These are phyloP conservation scores for Pseudogymnoascus sp. DNA, from an alignment of 2,329 filamentous ascomycete genomes.

Conservation along the genomic window DNA sequence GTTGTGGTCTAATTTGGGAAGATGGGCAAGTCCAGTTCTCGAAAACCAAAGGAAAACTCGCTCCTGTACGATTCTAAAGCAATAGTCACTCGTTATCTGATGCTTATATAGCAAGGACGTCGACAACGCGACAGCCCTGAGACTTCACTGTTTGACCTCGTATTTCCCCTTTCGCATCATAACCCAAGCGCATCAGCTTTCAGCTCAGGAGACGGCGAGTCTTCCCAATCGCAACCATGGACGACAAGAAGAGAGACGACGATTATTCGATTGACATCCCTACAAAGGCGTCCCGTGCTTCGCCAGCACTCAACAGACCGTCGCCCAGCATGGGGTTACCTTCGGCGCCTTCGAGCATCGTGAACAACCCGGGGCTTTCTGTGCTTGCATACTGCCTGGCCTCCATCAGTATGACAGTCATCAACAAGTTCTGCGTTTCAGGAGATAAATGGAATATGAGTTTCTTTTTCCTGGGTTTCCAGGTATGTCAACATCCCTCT, in stretches of 20 bases:
- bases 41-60: constrained; percentile 5
- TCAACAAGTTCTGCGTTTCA: constrained; percentile 97
- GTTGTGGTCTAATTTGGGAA: constrained; percentile 5
- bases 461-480: constrained; percentile 86
- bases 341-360: constrained; percentile 35
- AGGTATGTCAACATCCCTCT: constrained; percentile 54
- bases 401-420: constrained; percentile 99
- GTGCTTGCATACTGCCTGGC: constrained; percentile 87
- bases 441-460: constrained; percentile 90
- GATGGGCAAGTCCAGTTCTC: constrained; percentile 1
- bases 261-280: constrained; percentile 68
- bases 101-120: not conserved
- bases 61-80: not conserved
- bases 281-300: constrained; percentile 43
- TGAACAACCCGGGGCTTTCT: constrained; percentile 72
- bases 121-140: not conserved
- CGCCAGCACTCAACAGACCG: constrained; percentile 28
- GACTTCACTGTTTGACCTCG: constrained; percentile 6
- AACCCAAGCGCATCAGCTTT: not conserved
- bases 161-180: not conserved
- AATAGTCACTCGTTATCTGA: not conserved
- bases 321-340: constrained; percentile 34
- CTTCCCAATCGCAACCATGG: constrained; percentile 48
- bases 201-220: constrained; percentile 3
- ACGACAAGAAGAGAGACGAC: constrained; percentile 80